These are phyloP conservation scores for Candida arabinofermentans DNA, from an alignment of 805 yeast species.

Conservation along the genomic window DNA sequence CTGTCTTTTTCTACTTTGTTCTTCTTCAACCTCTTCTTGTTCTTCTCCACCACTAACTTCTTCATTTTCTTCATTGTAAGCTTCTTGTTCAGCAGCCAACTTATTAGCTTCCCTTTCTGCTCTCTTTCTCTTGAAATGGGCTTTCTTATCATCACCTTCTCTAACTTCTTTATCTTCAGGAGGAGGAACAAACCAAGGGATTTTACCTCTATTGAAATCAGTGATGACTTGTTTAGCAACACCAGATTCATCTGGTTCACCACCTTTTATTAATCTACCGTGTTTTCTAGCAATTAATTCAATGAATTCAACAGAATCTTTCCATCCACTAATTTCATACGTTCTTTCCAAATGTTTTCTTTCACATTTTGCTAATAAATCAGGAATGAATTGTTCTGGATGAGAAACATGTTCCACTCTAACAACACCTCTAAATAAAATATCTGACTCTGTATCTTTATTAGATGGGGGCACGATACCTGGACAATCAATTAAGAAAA, in stretches of 20 bases:
- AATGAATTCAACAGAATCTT: constrained; percentile 68
- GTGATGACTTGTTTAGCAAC: constrained; percentile 86
- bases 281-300: constrained; percentile 89
- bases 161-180: constrained; percentile 65
- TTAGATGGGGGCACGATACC: constrained; percentile 97
- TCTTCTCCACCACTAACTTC: constrained; percentile 13
- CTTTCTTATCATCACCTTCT: constrained; percentile 55
- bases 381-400: constrained; percentile 95
- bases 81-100: constrained; percentile 25
- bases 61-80: constrained; percentile 25
- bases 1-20: constrained; percentile 1
- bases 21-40: constrained; percentile 17
- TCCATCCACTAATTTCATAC: constrained; percentile 92
- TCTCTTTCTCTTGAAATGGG: constrained; percentile 48
- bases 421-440: constrained; percentile 93
- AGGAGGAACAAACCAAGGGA: constrained; percentile 97
- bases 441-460: constrained; percentile 87
- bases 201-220: constrained; percentile 95
- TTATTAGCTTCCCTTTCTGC: constrained; percentile 42
- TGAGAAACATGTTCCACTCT: constrained; percentile 96
- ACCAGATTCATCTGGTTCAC: constrained; percentile 95
- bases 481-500: constrained; percentile 95
- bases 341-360: constrained; percentile 90
- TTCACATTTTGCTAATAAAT: constrained; percentile 79
- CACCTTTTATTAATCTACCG: constrained; percentile 92